Conservation (phyloP, 768 basidiomycete genomes). For the Mycena capillaripes region DNA sequence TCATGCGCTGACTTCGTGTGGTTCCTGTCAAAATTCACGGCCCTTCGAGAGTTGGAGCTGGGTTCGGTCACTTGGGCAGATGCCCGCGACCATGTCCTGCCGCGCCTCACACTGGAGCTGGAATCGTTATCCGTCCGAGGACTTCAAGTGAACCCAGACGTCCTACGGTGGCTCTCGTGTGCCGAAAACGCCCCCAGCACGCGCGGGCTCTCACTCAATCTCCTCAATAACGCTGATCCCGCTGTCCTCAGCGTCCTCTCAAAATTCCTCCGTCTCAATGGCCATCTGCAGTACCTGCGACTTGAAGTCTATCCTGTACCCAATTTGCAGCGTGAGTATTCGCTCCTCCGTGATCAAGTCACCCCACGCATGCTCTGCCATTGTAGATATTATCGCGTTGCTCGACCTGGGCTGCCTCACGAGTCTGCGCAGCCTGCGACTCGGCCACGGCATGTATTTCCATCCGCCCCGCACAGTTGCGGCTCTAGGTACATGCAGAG, state of each 20-base stretch:
- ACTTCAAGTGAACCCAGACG: neutral
- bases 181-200: neutral
- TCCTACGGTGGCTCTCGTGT: neutral
- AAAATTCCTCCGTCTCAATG: neutral
- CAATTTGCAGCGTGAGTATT: neutral
- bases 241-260: neutral
- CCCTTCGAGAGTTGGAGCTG: neutral
- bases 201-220: neutral
- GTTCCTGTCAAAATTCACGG: neutral
- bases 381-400: neutral
- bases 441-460: constrained; percentile 3
- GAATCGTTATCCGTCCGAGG: neutral
- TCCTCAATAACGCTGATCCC: neutral
- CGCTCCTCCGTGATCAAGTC: neutral
- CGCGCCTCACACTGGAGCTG: neutral
- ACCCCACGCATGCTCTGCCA: no score
- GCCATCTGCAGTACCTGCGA: neutral
- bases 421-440: neutral
- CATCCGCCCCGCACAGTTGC: neutral
- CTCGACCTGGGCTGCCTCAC: neutral
- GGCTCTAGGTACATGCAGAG: neutral
- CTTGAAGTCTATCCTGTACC: neutral
- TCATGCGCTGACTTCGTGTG: neutral
- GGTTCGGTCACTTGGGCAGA: neutral
- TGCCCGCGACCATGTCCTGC: neutral